Evolutionary conservation across 1,139 yeast species (phyloP).

Genomic region (Candida glucosophila): DNA sequence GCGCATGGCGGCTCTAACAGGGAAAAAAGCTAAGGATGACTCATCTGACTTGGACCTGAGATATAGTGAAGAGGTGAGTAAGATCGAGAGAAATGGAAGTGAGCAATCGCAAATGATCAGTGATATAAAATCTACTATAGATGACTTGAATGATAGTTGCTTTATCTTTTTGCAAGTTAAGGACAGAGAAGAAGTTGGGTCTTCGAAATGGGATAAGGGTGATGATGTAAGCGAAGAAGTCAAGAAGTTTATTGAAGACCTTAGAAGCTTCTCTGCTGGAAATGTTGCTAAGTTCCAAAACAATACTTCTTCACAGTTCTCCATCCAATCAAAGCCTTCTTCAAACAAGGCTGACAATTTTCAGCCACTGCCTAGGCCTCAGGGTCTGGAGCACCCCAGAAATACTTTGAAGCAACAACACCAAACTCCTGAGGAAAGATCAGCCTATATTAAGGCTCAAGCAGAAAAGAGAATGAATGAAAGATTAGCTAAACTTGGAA

Average conservation of each 20-base stretch:
- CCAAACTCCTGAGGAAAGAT: slow-evolving; percentile 53
- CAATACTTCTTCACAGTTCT: slow-evolving; percentile 14
- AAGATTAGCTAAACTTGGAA: slow-evolving; percentile 78
- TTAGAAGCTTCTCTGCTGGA: slow-evolving; percentile 22
- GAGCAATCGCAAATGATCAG: slow-evolving; percentile 50
- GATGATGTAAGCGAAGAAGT: slow-evolving; percentile 63
- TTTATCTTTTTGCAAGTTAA: slow-evolving; percentile 35
- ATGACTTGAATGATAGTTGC: slow-evolving; percentile 61
- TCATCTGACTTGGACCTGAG: slow-evolving; percentile 44
- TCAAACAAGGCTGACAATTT: slow-evolving; percentile 1
- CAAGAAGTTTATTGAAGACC: slow-evolving; percentile 49
- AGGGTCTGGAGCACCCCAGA: slow-evolving; percentile 3
- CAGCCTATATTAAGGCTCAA: slow-evolving; percentile 81
- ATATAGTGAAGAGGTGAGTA: slow-evolving; percentile 46
- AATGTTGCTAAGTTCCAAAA: slow-evolving; percentile 2
- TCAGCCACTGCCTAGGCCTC: slow-evolving; percentile 1
- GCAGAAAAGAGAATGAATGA: slow-evolving; percentile 89
- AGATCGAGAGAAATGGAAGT: slow-evolving; percentile 46
- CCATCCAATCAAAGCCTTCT: slow-evolving; percentile 9
- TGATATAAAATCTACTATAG: slow-evolving; percentile 70
- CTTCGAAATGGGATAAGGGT: slow-evolving; percentile 79
- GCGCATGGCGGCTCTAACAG: slow-evolving; percentile 88
- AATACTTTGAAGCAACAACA: slow-evolving; percentile 9
- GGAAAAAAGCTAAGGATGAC: slow-evolving; percentile 38
- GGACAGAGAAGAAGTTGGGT: slow-evolving; percentile 43